These are phyloP conservation scores for Talaromyces thailandensis DNA, from an alignment of 495 filamentous ascomycete species.

Conservation along the genomic window DNA sequence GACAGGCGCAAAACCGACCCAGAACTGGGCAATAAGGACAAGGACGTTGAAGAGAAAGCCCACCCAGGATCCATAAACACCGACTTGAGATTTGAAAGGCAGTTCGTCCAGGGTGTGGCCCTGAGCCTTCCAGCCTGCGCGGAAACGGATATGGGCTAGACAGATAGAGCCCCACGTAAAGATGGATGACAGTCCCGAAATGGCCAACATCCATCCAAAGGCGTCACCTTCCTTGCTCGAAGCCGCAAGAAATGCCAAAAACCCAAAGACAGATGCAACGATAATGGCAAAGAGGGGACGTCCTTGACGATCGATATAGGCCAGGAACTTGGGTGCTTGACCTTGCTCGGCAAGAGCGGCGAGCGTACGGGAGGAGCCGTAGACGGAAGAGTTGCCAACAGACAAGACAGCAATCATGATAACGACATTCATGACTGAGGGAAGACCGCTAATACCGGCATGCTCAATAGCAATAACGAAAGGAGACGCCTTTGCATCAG, in stretches of 20 bases:
- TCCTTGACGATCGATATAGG: conserved; percentile 76
- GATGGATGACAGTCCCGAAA: conserved; percentile 80
- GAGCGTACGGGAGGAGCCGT: conserved; percentile 78
- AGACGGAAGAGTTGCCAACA: conserved; percentile 81
- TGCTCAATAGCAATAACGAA: conserved; percentile 84
- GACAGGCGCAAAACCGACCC: conserved; percentile 78
- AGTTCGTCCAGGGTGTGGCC: conserved; percentile 67
- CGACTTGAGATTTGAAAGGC: conserved; percentile 71
- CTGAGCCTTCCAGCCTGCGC: conserved; percentile 61
- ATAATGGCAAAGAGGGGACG: conserved; percentile 69
- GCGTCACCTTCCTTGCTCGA: conserved; percentile 52
- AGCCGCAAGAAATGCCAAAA: conserved; percentile 73
- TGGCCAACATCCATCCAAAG: conserved; percentile 81
- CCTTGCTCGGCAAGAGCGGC: conserved; percentile 79
- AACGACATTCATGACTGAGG: conserved; percentile 82
- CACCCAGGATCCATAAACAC: conserved; percentile 74
- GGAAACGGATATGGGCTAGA: conserved; percentile 86
- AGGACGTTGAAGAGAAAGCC: conserved; percentile 72
- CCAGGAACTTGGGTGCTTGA: conserved; percentile 67
- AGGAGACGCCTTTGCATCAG: conserved; percentile 68
- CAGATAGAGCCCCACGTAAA: conserved; percentile 94
- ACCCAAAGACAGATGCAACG: conserved; percentile 58
- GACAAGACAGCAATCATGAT: conserved; percentile 83
- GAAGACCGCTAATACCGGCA: conserved; percentile 65
- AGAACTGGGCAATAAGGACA: conserved; percentile 88